phyloP scores from a whole-genome alignment of 306 rosid species.

The Cicer chorassanicum region DNA sequence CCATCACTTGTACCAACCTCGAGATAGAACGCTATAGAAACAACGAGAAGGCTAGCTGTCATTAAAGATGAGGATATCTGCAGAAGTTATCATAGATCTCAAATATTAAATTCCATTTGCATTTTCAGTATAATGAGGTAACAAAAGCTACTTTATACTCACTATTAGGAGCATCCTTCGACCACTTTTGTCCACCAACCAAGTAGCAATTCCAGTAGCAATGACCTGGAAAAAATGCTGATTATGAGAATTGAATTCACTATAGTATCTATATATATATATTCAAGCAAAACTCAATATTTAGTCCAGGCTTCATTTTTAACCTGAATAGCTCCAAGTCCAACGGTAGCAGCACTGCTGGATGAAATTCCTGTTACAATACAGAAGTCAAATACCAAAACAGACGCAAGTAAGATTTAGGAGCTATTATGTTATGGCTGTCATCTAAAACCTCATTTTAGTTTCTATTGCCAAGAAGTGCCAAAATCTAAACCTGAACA shows the following conservation, averaged over 20 bases:
- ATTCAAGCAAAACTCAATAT: conserved; percentile 8
- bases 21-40: conserved; percentile 66
- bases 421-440: conserved; percentile 3
- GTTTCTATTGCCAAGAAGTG: conserved; percentile 26
- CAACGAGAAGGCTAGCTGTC: conserved; percentile 76
- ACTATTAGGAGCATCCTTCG: conserved; percentile 79
- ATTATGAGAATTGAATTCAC: conserved; percentile 27
- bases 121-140: background rate
- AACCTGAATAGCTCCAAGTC: conserved; percentile 83
- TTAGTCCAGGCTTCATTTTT: conserved; percentile 6
- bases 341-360: conserved; percentile 69
- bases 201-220: conserved; percentile 72
- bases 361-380: conserved; percentile 68
- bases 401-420: conserved; percentile 30
- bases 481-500: background rate
- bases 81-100: conserved; percentile 39
- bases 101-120: conserved; percentile 24
- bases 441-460: conserved; percentile 21
- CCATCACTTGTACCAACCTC: conserved; percentile 56
- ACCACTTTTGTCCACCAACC: conserved; percentile 85
- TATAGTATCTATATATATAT: conserved; percentile 15
- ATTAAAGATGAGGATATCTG: conserved; percentile 73
- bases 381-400: conserved; percentile 42
- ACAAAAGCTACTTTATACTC: conserved; percentile 40
- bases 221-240: conserved; percentile 57